Percentiles rank a stretch among this genome's conserved stretches.
phyloP scores from a whole-genome alignment of 2,329 filamentous ascomycete species.

The Colletotrichum gloeosporioides region DNA sequence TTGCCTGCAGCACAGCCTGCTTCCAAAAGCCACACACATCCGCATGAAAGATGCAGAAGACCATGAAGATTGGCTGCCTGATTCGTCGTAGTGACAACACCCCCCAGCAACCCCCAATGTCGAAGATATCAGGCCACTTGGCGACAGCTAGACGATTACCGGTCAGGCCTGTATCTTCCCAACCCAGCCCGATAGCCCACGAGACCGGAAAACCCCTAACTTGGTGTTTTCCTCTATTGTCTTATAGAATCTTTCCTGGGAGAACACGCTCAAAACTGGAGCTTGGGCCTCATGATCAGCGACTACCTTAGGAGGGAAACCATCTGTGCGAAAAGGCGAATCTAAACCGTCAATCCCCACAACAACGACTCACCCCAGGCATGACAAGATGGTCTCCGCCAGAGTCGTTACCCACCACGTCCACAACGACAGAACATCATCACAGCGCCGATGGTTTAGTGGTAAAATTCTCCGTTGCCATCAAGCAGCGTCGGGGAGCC shows the following conservation, averaged over 20 bases:
- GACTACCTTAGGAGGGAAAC: too few relatives aligned
- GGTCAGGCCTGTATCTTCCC: too few relatives aligned
- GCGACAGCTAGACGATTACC: too few relatives aligned
- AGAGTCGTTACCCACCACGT: neutral
- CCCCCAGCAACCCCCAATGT: too few relatives aligned
- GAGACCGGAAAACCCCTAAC: too few relatives aligned
- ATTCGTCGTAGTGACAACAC: too few relatives aligned
- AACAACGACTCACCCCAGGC: neutral
- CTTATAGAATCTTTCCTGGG: too few relatives aligned
- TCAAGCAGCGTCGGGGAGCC: neutral
- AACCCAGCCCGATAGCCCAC: too few relatives aligned
- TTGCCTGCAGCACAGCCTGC: neutral
- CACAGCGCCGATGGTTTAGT: neutral
- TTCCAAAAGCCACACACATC: neutral
- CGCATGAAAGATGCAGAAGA: neutral
- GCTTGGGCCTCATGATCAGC: too few relatives aligned
- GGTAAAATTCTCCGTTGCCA: neutral
- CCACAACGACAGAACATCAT: accelerated
- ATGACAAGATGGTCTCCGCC: neutral
- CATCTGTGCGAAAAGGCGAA: neutral
- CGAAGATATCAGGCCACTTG: too few relatives aligned
- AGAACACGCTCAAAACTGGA: too few relatives aligned
- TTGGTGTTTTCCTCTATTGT: too few relatives aligned
- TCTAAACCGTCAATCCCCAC: neutral
- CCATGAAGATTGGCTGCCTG: neutral